A percentile compares a stretch with the other conserved stretches of the same genome.
Evolutionary conservation across 768 basidiomycete genomes (phyloP).

Genomic region (Crassisporium funariophilum): DNA sequence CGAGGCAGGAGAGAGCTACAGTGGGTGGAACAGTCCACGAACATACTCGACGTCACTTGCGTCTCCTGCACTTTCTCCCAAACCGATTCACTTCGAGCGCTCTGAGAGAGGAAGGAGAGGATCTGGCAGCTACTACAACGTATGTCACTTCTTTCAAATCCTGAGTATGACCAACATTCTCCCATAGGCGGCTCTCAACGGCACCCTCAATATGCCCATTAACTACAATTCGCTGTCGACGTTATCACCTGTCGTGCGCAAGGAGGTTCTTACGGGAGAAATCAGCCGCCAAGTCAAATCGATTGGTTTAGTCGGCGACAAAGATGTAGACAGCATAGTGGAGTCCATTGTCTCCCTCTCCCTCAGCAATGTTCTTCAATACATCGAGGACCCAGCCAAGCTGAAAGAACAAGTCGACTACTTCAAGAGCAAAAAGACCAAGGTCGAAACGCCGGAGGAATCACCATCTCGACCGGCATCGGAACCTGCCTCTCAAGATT

Average conservation of each 20-base stretch:
- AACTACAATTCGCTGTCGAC: constrained; percentile 84
- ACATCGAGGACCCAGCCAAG: constrained; percentile 69
- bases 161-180: neutral
- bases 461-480: constrained; percentile 50
- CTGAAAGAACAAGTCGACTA: constrained; percentile 64
- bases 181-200: constrained; percentile 74
- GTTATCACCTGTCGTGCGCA: constrained; percentile 84
- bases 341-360: constrained; percentile 71
- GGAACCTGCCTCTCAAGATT: constrained; percentile 58
- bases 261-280: constrained; percentile 84
- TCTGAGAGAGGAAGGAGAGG: constrained; percentile 72
- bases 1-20: constrained; percentile 77
- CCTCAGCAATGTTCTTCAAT: constrained; percentile 75
- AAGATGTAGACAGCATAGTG: constrained; percentile 66
- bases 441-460: constrained; percentile 41
- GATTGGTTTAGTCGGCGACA: constrained; percentile 50
- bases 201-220: constrained; percentile 80
- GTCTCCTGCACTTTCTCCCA: constrained; percentile 47
- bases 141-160: constrained; percentile 31
- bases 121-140: constrained; percentile 87
- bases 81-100: constrained; percentile 53
- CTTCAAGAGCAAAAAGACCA: constrained; percentile 32
- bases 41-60: constrained; percentile 52
- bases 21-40: constrained; percentile 76
- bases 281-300: constrained; percentile 72